Percentiles rank a stretch among this genome's conserved stretches.
phyloP scores from a whole-genome alignment of 208 protist genomes.

The Leishmania lainsoni region DNA sequence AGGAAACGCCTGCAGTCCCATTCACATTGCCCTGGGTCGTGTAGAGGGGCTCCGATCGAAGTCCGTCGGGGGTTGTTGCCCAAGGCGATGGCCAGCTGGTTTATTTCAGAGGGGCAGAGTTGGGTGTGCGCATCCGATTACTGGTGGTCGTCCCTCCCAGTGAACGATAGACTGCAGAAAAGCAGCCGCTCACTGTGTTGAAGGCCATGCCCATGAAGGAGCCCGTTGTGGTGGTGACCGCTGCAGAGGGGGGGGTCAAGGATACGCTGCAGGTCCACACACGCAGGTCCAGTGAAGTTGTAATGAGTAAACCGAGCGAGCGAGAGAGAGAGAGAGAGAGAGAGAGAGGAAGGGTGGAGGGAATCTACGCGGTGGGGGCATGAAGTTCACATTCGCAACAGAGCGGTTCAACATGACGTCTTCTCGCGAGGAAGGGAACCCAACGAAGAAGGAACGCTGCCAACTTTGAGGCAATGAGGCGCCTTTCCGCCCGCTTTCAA shows the following conservation, averaged over 20 bases:
- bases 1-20: conserved; percentile 26
- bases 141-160: conserved; percentile 14
- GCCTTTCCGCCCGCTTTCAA: not conserved
- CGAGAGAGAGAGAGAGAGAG: not conserved
- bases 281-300: not conserved
- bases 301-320: not conserved
- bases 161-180: conserved; percentile 17
- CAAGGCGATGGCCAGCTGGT: conserved; percentile 20
- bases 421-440: not conserved
- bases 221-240: conserved; percentile 8
- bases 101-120: conserved; percentile 17
- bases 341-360: not conserved
- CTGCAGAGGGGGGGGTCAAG: not conserved
- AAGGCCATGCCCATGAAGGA: not conserved
- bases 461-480: not conserved
- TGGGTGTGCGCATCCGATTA: conserved; percentile 27
- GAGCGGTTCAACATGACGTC: not conserved
- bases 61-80: conserved; percentile 28
- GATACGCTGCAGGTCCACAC: not conserved
- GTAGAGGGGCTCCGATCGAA: conserved; percentile 31
- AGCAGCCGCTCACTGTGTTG: not conserved
- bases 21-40: conserved; percentile 25
- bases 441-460: not conserved
- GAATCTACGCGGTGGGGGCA: not conserved
- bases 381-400: too few species aligned